phyloP scores from a whole-genome alignment of 768 basidiomycete genomes.

The Myochromella boudieri region DNA sequence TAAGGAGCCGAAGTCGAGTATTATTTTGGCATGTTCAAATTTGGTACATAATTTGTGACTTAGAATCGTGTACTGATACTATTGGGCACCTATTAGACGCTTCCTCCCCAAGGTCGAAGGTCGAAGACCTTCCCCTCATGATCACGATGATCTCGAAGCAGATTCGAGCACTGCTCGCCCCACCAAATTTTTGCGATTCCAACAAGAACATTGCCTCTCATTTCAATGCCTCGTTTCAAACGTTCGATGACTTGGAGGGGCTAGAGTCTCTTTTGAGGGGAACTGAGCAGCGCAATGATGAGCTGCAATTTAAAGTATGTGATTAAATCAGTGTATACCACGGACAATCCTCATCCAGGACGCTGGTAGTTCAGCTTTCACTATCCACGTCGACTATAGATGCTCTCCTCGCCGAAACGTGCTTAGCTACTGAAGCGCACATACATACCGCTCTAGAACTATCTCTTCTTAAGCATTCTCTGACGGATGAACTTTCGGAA shows the following conservation, averaged over 20 bases:
- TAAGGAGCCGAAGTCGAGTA: background rate
- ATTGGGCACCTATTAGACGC: background rate
- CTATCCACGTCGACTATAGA: slow-evolving; percentile 51
- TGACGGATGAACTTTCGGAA: slow-evolving; percentile 75
- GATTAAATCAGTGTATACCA: slow-evolving; percentile 8
- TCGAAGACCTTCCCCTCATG: background rate
- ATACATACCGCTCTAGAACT: slow-evolving; percentile 70
- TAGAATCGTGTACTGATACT: too few relatives aligned
- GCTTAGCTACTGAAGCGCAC: slow-evolving; percentile 43
- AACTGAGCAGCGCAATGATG: slow-evolving; percentile 37
- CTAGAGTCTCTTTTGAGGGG: slow-evolving; percentile 45
- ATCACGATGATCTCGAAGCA: slow-evolving; percentile 24
- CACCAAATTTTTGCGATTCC: slow-evolving; percentile 40
- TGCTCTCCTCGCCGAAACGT: slow-evolving; percentile 46
- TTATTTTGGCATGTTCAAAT: background rate
- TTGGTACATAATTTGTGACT: background rate
- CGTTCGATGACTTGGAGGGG: slow-evolving; percentile 50
- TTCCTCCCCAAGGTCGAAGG: too few relatives aligned
- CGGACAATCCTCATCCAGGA: slow-evolving; percentile 28
- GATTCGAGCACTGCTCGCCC: slow-evolving; percentile 48
- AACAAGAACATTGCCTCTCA: slow-evolving; percentile 31
- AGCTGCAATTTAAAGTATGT: slow-evolving; percentile 48
- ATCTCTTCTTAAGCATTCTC: slow-evolving; percentile 70
- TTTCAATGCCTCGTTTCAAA: slow-evolving; percentile 47
- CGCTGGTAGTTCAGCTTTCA: slow-evolving; percentile 55